phyloP scores from a whole-genome alignment of 768 basidiomycete genomes.

The Hortiboletus flavorubellus region DNA sequence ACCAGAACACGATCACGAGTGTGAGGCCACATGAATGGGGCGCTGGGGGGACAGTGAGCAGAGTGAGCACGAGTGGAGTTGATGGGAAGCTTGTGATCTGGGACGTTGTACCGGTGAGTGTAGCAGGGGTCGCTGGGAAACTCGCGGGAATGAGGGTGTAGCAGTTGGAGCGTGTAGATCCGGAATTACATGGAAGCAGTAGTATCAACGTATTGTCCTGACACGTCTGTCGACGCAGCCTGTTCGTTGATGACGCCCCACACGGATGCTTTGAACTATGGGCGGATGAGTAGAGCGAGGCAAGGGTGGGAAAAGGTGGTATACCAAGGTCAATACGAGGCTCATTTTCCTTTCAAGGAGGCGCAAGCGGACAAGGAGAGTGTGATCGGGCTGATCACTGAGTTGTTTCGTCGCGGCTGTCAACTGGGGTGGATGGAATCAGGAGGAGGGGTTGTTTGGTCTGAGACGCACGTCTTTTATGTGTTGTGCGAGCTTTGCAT shows the following conservation, averaged over 20 bases:
- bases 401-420: slow-evolving; percentile 65
- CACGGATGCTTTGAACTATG: slow-evolving; percentile 91
- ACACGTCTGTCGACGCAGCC: slow-evolving; percentile 30
- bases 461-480: slow-evolving; percentile 61
- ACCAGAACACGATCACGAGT: slow-evolving; percentile 98
- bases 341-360: slow-evolving; percentile 93
- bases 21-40: slow-evolving; percentile 69
- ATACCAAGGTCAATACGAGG: slow-evolving; percentile 85
- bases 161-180: background rate
- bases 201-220: slow-evolving; percentile 18
- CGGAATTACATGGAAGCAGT: slow-evolving; percentile 12
- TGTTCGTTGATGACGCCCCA: slow-evolving; percentile 92
- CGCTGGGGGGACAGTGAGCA: slow-evolving; percentile 53
- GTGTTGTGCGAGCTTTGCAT: slow-evolving; percentile 81
- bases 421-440: slow-evolving; percentile 40
- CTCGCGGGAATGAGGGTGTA: slow-evolving; percentile 48
- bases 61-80: slow-evolving; percentile 88
- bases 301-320: background rate
- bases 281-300: slow-evolving; percentile 1
- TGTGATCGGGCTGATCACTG: slow-evolving; percentile 73
- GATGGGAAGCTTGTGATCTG: slow-evolving; percentile 94
- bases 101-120: slow-evolving; percentile 63
- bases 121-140: slow-evolving; percentile 40
- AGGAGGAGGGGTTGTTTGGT: background rate
- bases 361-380: slow-evolving; percentile 70